phyloP scores from a whole-genome alignment of 108 stramenopile species.

The Fragilaria radians region DNA sequence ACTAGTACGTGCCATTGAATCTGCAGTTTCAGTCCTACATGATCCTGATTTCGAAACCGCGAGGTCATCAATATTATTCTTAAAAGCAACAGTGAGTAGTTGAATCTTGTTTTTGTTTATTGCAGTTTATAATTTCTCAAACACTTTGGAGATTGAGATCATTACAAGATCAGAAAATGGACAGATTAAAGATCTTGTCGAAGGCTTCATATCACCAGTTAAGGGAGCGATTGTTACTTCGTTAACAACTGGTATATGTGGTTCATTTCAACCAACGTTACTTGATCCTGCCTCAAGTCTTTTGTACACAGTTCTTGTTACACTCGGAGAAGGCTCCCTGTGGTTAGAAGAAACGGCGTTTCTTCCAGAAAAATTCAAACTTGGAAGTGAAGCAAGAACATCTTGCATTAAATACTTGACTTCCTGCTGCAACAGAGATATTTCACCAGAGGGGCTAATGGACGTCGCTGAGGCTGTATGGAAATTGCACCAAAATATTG shows the following conservation, averaged over 20 bases:
- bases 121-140: neutral
- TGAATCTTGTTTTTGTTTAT: neutral
- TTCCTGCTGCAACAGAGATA: slow-evolving; percentile 1
- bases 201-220: neutral
- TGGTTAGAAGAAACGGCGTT: neutral
- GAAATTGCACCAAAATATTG: slow-evolving; percentile 18
- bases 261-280: neutral
- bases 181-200: neutral
- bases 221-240: neutral
- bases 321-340: neutral
- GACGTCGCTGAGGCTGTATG: slow-evolving; percentile 12
- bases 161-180: slow-evolving; percentile 1
- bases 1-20: slow-evolving; percentile 9
- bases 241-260: neutral
- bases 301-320: neutral
- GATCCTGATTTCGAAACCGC: slow-evolving; percentile 9
- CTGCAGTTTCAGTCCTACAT: slow-evolving; percentile 16
- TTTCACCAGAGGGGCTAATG: neutral
- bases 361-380: neutral
- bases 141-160: neutral
- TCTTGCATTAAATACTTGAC: slow-evolving; percentile 1
- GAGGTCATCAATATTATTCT: slow-evolving; percentile 6
- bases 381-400: slow-evolving; percentile 1
- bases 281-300: neutral
- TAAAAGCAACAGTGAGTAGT: slow-evolving; percentile 7